Conservation (phyloP, 2,329 filamentous ascomycete species). For the Stylonectria norvegica region DNA sequence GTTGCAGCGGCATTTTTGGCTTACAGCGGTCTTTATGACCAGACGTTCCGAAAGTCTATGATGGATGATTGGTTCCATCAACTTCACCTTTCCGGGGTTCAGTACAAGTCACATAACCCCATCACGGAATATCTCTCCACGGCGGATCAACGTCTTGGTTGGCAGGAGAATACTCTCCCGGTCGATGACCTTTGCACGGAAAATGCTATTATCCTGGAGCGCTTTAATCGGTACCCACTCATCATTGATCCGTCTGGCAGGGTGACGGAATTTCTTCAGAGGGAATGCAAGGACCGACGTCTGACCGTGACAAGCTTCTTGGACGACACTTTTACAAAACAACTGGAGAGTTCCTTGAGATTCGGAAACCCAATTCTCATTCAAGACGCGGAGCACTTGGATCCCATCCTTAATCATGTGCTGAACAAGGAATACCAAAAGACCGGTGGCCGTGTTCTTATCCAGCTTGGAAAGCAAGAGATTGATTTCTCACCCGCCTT, state of each 20-base stretch:
- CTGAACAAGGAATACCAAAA: slow-evolving; percentile 99
- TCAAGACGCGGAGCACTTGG: slow-evolving; percentile 94
- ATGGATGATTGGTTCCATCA: slow-evolving; percentile 97
- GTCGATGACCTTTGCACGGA: slow-evolving; percentile 98
- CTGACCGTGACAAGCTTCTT: slow-evolving; percentile 97
- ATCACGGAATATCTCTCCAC: slow-evolving; percentile 96
- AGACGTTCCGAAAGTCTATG: slow-evolving; percentile 97
- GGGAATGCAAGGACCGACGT: slow-evolving; percentile 88
- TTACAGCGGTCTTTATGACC: slow-evolving; percentile 95
- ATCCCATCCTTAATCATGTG: slow-evolving; percentile 96
- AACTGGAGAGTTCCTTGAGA: slow-evolving; percentile 91
- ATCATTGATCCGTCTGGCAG: slow-evolving; percentile 97
- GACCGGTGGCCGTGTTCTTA: slow-evolving; percentile 94
- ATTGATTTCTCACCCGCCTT: slow-evolving; percentile 98
- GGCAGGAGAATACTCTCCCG: slow-evolving; percentile 91
- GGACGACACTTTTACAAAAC: slow-evolving; percentile 96
- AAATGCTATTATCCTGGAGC: slow-evolving; percentile 94
- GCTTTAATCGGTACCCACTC: slow-evolving; percentile 96
- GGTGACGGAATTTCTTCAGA: slow-evolving; percentile 91
- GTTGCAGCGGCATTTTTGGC: slow-evolving; percentile 96
- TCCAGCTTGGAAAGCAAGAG: slow-evolving; percentile 97
- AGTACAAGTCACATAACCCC: slow-evolving; percentile 89
- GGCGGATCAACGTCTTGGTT: slow-evolving; percentile 88
- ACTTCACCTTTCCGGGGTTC: slow-evolving; percentile 86
- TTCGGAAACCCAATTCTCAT: slow-evolving; percentile 99